These are phyloP conservation scores for Pleurotus platypus DNA, from an alignment of 768 basidiomycete species.

Conservation along the genomic window DNA sequence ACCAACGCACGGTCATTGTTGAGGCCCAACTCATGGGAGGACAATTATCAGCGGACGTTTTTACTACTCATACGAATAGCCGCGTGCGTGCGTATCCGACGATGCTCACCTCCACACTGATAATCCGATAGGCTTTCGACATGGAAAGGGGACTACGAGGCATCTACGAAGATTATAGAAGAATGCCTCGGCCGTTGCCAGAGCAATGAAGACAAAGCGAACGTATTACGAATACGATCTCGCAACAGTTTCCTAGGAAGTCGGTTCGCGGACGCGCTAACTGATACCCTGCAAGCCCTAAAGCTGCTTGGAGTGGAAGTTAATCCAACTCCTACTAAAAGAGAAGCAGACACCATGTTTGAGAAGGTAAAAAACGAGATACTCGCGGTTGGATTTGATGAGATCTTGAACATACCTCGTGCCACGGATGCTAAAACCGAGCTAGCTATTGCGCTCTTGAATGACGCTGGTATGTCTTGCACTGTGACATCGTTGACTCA, in stretches of 20 bases:
- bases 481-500: constrained; percentile 4
- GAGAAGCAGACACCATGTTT: constrained; percentile 62
- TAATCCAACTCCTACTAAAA: constrained; percentile 44
- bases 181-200: constrained; percentile 50
- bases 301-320: constrained; percentile 61
- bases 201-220: constrained; percentile 52
- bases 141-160: constrained; percentile 60
- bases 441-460: constrained; percentile 61
- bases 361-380: constrained; percentile 71
- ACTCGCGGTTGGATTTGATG: constrained; percentile 63
- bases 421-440: constrained; percentile 56
- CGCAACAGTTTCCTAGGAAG: constrained; percentile 62
- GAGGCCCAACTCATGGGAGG: constrained; percentile 49
- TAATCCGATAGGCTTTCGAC: constrained; percentile 43
- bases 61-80: constrained; percentile 54
- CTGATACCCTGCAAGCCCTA: constrained; percentile 57
- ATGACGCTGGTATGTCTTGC: constrained; percentile 53
- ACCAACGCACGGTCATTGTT: constrained; percentile 55
- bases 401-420: constrained; percentile 60
- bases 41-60: constrained; percentile 45
- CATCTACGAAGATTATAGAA: constrained; percentile 48
- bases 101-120: not conserved
- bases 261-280: constrained; percentile 51
- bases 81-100: constrained; percentile 40
- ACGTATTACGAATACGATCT: constrained; percentile 55